Conservation (phyloP, 2,329 filamentous ascomycete genomes). For the Aspergillus novoparasiticus region DNA sequence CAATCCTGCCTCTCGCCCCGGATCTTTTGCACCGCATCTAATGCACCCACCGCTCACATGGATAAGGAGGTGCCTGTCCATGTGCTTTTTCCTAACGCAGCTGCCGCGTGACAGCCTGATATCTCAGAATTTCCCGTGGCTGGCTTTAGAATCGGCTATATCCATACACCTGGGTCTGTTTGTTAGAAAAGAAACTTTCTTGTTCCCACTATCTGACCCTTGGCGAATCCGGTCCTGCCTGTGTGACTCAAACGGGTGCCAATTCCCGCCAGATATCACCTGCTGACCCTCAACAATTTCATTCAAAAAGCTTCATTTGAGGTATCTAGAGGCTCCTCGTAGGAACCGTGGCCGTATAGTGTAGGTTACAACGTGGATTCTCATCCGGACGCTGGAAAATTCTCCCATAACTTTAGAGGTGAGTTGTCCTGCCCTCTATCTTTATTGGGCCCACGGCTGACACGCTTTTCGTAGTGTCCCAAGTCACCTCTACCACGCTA, state of each 20-base stretch:
- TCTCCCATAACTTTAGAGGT: background rate
- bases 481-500: background rate
- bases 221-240: background rate
- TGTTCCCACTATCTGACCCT: background rate
- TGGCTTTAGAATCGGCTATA: background rate
- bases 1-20: background rate
- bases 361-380: background rate
- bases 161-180: background rate
- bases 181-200: background rate
- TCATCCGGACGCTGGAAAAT: background rate
- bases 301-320: background rate
- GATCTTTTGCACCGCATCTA: background rate
- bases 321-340: background rate
- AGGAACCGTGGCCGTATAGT: background rate
- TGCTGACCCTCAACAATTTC: background rate
- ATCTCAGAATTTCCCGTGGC: slow-evolving; percentile 1
- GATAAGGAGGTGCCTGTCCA: background rate
- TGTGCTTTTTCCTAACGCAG: background rate
- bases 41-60: background rate
- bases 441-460: background rate
- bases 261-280: background rate
- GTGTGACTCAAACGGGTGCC: background rate
- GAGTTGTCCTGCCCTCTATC: background rate
- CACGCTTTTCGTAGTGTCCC: background rate
- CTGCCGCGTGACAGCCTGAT: background rate